Base-by-base conservation (phyloP, 2,329 filamentous ascomycete species). In the Ceratocystis lukuohia region DNA sequence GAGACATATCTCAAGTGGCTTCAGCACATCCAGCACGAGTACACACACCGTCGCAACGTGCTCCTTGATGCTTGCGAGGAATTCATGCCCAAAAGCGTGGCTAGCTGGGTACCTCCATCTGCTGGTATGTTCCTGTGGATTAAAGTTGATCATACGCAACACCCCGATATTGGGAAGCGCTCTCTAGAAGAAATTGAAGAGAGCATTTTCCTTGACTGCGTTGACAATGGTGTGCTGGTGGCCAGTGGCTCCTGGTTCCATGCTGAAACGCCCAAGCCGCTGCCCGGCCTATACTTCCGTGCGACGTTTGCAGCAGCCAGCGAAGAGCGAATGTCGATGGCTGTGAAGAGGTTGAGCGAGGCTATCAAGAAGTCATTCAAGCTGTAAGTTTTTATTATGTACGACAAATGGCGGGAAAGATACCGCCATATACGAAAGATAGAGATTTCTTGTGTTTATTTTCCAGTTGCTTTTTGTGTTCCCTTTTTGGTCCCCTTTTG, bases 91-190 rank as follows among this genome's bases (percentile, higher is more conserved):
- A 77, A 74, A 28, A 86, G 88, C 25, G 79, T 96, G 44, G 88
- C 91, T 20, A 85, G 80, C 74, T 97, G 92, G 91, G 82, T 79
- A 30, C 83, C 89, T 0, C 92, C 93, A 0, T 82, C 82, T 67
- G 90, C 92, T 0, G 93, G 93, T 74, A 99, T 99, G 94, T 99
- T 99, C 82, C 81, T 89, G 73, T 94, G 90, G 90, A 77, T 94
- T 67, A 79, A 82, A 64, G 77, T 94, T 20, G 82, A 90, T 71
- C 83, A 84, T 71, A 79, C 77, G 22, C 80, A 82, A 69, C 89
- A 93, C 71, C 89, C 89, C 0, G 76, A 82, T 12, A 80, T 80
- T 45, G 74, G 74, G 1, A 76, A 72, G 15, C 82, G 81, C 69
- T 77, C 75, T 62, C 78, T 90, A 61, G 74, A 83, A 28, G 84